phyloP scores from a whole-genome alignment of 202 grass and related monocot species.

The Panicum hallii region DNA sequence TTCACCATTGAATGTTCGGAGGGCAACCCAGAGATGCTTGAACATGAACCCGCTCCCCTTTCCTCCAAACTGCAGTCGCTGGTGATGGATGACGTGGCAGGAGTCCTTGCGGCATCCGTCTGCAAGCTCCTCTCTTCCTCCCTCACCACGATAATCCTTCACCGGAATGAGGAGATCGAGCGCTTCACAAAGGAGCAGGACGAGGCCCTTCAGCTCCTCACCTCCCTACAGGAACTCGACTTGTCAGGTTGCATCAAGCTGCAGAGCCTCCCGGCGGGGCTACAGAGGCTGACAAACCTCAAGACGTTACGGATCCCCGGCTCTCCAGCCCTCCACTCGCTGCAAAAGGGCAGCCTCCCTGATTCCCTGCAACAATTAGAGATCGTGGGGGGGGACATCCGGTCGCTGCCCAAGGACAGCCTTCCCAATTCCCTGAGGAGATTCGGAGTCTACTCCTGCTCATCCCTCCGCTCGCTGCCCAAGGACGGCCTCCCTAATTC shows the following conservation, averaged over 20 bases:
- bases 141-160: neutral
- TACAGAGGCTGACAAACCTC: neutral
- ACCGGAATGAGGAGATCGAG: accelerated
- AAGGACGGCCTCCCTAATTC: neutral
- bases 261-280: neutral
- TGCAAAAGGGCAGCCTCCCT: neutral
- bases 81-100: neutral
- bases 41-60: neutral
- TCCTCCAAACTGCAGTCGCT: neutral
- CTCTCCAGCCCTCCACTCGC: neutral
- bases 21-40: neutral
- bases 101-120: neutral
- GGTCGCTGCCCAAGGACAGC: neutral
- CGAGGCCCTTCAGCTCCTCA: neutral
- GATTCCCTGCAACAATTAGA: neutral
- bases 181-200: conserved; percentile 11
- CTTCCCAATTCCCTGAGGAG: neutral
- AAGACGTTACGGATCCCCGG: accelerated
- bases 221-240: neutral
- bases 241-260: accelerated
- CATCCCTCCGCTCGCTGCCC: neutral
- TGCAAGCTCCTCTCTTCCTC: conserved; percentile 12
- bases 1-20: neutral
- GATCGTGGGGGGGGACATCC: neutral
- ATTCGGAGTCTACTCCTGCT: accelerated